phyloP scores from a whole-genome alignment of 352 stramenopile genomes.

The Globisporangium acanthophoron region DNA sequence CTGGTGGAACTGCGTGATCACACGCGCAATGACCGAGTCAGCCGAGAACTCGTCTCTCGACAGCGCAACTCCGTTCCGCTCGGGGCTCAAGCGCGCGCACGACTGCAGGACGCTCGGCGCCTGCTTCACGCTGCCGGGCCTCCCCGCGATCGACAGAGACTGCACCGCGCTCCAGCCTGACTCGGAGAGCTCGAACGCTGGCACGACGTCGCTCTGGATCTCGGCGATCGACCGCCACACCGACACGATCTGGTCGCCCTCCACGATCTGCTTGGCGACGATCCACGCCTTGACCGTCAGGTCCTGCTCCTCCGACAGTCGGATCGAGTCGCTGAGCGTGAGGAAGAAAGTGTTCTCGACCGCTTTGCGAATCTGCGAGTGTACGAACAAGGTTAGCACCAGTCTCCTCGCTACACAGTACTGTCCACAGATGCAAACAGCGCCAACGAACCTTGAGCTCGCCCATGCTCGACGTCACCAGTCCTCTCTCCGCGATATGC shows the following conservation, averaged over 20 bases:
- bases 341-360: conserved; percentile 5
- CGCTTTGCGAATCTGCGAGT: background rate
- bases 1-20: background rate
- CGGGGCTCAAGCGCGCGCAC: background rate
- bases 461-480: background rate
- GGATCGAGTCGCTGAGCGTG: conserved; percentile 22
- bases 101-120: background rate
- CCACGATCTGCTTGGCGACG: conserved; percentile 20
- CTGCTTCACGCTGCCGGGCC: background rate
- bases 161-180: background rate
- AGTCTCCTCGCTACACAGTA: too few relatives aligned
- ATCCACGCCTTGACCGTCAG: conserved; percentile 16
- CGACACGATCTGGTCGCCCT: conserved; percentile 18
- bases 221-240: conserved; percentile 26
- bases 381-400: background rate
- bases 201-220: conserved; percentile 1
- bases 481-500: conserved; percentile 10
- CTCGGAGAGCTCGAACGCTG: background rate
- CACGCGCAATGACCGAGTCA: background rate
- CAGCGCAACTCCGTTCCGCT: background rate
- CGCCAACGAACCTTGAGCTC: background rate
- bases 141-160: background rate
- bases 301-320: conserved; percentile 16
- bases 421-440: background rate
- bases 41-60: background rate